Base-by-base conservation (phyloP, 768 basidiomycete species). In the Trametes gibbosa region DNA sequence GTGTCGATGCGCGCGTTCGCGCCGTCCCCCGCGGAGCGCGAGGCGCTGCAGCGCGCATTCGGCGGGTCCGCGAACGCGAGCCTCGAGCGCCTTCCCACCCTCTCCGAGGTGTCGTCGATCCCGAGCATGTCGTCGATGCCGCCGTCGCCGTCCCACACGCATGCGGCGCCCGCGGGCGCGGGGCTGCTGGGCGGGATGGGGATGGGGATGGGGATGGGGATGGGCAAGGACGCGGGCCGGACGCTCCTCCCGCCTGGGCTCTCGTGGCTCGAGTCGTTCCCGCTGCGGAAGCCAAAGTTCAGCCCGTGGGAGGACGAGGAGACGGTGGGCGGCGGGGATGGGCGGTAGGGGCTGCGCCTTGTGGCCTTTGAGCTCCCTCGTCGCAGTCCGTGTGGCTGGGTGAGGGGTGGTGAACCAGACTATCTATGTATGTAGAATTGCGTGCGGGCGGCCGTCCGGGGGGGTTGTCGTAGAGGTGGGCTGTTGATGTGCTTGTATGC, bases 21-120 rank as follows among this genome's bases (percentile, higher is more conserved):
- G 35, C 92, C 91, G 32, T 93, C 91, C 62, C 89, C 87, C 53
- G 90, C 86, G 62, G 92, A 95, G 78, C 89, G 92, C 42, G 88
- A 92, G 73, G 91, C 81, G 50, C 80, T 95, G 32, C 85, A 89
- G 65, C 86, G 90, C 52, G 89, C 83, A n/a, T 73, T 93, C 14
- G 86, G 87, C 47, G 83, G 86, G 16, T 86, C 86, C 58, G 79
- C 84, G 47, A 90, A 90, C 72, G 78, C 83, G 53, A 90, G 88
- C 68, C 79, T 90, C 27, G 90, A 92, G 72, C 83, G 86, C 35
- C 78, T 92, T 56, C 88, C 90, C 23, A 90, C 87, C 72, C 76
- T 91, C 58, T 87, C 86, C 65, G 87, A 90, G 64, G 88, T 90
- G 52, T 58, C 64, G 13, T 56, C 63, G 39, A 54, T 55, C 48